These are phyloP conservation scores for Cyclotella kingstonii DNA, from an alignment of 108 stramenopile genomes.

Conservation along the genomic window DNA sequence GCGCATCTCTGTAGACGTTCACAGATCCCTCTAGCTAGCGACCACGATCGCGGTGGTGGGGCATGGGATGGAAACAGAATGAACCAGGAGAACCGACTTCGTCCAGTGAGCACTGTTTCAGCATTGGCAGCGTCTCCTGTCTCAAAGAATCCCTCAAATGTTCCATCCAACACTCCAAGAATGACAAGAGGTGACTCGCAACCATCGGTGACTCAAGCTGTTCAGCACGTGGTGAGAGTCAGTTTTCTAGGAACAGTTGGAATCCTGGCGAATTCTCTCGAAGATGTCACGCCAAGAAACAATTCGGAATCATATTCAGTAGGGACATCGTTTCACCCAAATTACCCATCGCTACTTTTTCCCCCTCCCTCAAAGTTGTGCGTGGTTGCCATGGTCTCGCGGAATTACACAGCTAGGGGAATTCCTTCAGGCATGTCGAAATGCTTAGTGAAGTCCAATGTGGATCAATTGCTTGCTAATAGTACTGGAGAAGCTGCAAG, in stretches of 20 bases:
- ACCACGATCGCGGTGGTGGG: too few species aligned
- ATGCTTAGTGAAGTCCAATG: neutral
- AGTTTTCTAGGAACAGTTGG: conserved; percentile 31
- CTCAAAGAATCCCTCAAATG: too few species aligned
- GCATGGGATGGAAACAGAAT: too few species aligned
- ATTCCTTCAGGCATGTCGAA: conserved; percentile 20
- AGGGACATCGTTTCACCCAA: neutral
- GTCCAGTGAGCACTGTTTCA: too few species aligned
- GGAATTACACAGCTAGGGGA: conserved; percentile 17
- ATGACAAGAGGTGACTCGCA: too few species aligned
- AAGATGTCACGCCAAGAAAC: neutral
- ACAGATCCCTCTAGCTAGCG: too few species aligned
- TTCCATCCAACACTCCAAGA: too few species aligned
- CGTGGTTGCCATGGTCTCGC: conserved; percentile 23
- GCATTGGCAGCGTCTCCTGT: too few species aligned
- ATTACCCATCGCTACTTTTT: conserved; percentile 18
- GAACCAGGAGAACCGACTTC: too few species aligned
- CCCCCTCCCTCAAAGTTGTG: conserved; percentile 18
- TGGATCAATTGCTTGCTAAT: neutral
- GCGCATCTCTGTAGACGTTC: too few species aligned
- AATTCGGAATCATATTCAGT: neutral
- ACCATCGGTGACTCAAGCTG: too few species aligned
- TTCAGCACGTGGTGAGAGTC: conserved; percentile 30
- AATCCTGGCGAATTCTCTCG: conserved; percentile 11
- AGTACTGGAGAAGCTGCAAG: neutral